phyloP scores from a whole-genome alignment of 495 filamentous ascomycete genomes.

The Aspergillus panamensis region DNA sequence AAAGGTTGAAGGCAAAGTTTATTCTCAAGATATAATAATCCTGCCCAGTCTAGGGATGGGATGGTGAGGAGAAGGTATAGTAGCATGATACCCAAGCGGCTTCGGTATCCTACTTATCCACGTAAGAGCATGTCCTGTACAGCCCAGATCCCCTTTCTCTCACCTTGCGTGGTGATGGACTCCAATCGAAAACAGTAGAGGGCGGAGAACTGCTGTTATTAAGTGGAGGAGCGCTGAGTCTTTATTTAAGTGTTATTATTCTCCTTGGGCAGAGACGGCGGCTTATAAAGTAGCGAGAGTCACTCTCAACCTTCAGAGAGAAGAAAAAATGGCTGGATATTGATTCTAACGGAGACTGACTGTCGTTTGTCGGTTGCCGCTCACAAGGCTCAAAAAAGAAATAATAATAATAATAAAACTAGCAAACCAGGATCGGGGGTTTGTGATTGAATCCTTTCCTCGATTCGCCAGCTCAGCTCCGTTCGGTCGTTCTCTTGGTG shows the following conservation, averaged over 20 bases:
- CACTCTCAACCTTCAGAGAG: neutral
- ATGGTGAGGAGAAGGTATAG: neutral
- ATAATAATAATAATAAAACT: neutral
- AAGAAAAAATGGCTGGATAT: constrained; percentile 11
- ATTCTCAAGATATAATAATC: neutral
- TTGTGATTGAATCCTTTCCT: constrained; percentile 8
- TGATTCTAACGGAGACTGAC: constrained; percentile 9
- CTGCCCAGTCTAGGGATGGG: neutral
- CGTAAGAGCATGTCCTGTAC: constrained; percentile 12
- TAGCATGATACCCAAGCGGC: neutral
- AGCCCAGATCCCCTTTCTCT: neutral
- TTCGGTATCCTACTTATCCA: neutral
- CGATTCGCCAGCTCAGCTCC: constrained; percentile 8
- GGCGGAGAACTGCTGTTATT: neutral
- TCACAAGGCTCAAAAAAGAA: neutral
- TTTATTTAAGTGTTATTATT: constrained; percentile 1
- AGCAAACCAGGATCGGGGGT: constrained; percentile 6
- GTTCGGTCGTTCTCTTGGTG: constrained; percentile 12
- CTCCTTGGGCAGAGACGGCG: neutral
- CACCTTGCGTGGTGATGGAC: constrained; percentile 13
- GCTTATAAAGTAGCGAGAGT: neutral
- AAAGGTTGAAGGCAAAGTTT: neutral
- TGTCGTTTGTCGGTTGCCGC: constrained; percentile 7
- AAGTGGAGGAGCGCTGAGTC: neutral
- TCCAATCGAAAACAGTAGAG: constrained; percentile 3